Conservation (phyloP, 192 early-diverging fungal genomes). For the Backusella macrospora region DNA sequence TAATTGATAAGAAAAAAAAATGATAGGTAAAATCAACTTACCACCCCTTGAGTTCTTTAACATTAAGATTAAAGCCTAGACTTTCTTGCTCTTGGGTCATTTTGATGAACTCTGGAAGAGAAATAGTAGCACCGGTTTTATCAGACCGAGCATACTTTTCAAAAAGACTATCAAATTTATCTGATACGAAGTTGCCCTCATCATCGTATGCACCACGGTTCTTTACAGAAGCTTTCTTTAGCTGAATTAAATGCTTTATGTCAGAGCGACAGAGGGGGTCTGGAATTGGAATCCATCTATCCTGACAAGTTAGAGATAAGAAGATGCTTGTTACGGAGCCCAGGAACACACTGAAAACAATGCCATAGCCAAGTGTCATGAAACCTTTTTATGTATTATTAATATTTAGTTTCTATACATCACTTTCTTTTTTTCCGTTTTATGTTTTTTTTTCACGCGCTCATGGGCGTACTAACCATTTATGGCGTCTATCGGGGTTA, state of each 20-base stretch:
- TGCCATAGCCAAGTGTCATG: conserved; percentile 18
- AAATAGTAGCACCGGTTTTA: conserved; percentile 15
- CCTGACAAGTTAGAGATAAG: conserved; percentile 12
- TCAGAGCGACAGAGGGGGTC: conserved; percentile 13
- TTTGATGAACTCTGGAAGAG: conserved; percentile 5
- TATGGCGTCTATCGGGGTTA: conserved; percentile 21
- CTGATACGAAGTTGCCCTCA: conserved; percentile 4
- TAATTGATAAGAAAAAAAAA: conserved; percentile 7
- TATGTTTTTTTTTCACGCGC: conserved; percentile 1
- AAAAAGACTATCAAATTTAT: conserved; percentile 16
- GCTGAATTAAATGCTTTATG: background rate
- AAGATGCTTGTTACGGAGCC: conserved; percentile 11
- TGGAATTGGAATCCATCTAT: conserved; percentile 19
- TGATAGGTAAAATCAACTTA: background rate
- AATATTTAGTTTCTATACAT: background rate
- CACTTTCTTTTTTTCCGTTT: background rate
- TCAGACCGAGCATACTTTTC: conserved; percentile 12
- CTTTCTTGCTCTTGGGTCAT: conserved; percentile 22
- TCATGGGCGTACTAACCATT: background rate
- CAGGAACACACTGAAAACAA: conserved; percentile 11
- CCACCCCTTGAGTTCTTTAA: conserved; percentile 14
- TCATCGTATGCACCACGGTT: conserved; percentile 17
- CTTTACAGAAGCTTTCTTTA: background rate
- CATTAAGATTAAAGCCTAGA: conserved; percentile 5
- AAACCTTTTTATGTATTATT: conserved; percentile 13